Evolutionary conservation across 305 asterid genomes (phyloP).

Genomic region (Solanum hybrid): DNA sequence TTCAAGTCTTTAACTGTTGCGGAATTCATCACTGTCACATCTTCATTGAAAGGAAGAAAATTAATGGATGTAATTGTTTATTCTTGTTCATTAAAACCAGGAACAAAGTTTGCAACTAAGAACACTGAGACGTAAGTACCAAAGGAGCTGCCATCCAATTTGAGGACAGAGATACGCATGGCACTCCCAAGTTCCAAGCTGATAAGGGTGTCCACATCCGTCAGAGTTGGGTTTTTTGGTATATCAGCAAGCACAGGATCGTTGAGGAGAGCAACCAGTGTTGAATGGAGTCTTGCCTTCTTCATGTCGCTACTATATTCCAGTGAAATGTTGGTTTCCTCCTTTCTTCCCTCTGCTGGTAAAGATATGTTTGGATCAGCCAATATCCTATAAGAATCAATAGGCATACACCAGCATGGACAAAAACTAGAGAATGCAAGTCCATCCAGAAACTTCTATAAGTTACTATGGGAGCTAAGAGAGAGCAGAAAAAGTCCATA

Average conservation of each 20-base stretch:
- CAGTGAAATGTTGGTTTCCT: slow-evolving; percentile 17
- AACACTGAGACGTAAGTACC: slow-evolving; percentile 27
- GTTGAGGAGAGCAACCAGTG: slow-evolving; percentile 51
- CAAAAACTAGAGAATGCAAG: not conserved
- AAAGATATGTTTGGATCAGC: not conserved
- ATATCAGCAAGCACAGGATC: slow-evolving; percentile 80
- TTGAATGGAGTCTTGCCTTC: slow-evolving; percentile 60
- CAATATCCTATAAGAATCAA: not conserved
- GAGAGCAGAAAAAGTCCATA: not conserved
- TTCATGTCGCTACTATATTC: slow-evolving; percentile 49
- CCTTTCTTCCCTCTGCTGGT: not conserved
- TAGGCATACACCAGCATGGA: not conserved
- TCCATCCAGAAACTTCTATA: not conserved
- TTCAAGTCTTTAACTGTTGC: slow-evolving; percentile 71
- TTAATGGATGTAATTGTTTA: slow-evolving; percentile 22
- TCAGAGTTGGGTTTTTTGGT: slow-evolving; percentile 55
- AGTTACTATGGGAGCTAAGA: not conserved
- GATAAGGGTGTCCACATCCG: slow-evolving; percentile 81
- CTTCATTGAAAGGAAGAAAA: slow-evolving; percentile 18
- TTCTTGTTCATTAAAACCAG: not conserved
- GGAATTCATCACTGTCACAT: slow-evolving; percentile 64
- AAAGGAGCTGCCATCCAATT: slow-evolving; percentile 50
- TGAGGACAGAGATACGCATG: slow-evolving; percentile 67
- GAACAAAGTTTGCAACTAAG: not conserved
- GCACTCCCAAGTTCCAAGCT: slow-evolving; percentile 93